Base-by-base conservation (phyloP, 345 rosid genomes). In the Rhodomyrtus tomentosa region DNA sequence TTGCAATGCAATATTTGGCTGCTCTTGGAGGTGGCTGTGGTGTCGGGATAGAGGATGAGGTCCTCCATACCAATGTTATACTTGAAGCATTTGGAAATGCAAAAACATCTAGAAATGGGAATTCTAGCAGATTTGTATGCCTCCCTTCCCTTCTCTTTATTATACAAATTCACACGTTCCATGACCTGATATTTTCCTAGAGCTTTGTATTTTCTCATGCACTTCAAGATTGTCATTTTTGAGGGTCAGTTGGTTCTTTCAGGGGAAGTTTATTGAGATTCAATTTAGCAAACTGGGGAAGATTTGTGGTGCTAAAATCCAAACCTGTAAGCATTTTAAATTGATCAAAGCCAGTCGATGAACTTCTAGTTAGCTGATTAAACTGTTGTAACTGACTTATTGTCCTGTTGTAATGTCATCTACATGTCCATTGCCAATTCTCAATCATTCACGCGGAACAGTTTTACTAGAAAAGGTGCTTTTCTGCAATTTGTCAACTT, bases 11-110 rank as follows among this genome's bases (percentile, higher is more conserved):
- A 88, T 96, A 95, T 88, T 91, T 98, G 92, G 95, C 98, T 87
- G 88, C 96, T 82, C 92, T 93, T 89, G 95, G 98, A 88, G 96
- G 96, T 87, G 95, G 96, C 79, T 86, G 85, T 90, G 68, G 40
- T n/a, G 92, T 90, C 79, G 96, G 98, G 76, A 89, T 95, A 81
- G 98, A 93, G 87, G 76, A 84, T 84, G 92, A 89, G 90, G 90
- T 96, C 85, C 95, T 95, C 76, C 90, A 90, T 89, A 92, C 94
- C 42, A 93, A 89, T 83, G 89, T 82, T 90, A 92, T 98, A 86
- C 99, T 98, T 59, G 99, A 98, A 90, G 96, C 99, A 89, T 98
- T 98, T 89, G 99, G 99, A 84, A 98, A 98, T 89, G 94, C 99
- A 54, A 98, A 95, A 89, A 98, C 99, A 85, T 94, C 95, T 51